Evolutionary conservation across 108 stramenopile species (phyloP), one percentile per base, ranked within the genome.

Genomic region (Skeletonema grethae): DNA sequence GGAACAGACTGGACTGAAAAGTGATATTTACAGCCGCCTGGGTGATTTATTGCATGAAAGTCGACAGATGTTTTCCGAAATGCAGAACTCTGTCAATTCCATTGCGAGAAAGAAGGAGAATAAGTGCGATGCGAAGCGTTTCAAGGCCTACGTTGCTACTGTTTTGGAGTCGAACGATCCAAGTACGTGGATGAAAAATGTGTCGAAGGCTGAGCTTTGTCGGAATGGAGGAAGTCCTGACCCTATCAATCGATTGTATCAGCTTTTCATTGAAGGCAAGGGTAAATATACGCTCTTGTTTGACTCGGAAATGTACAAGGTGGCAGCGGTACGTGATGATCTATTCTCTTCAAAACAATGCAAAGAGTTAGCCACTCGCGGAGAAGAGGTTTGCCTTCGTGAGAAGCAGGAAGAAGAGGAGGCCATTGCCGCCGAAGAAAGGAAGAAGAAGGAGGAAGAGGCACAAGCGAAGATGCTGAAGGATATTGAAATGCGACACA

Each of bases 201-300:
- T 76, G 24, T 66, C 65, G 1, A 18, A 6, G 7, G 73, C 25
- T 18, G 43, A 71, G 8, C 64, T 82, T 9, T 59, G 22, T 20
- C 22, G 57, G 46, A 34, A 74, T 18, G 82, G 82, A 36, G 82
- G 82, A 10, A 77, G 78, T 57, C 50, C 50, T 7, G 50, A 53
- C 50, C 50, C 50, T 22, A 60, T 72, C 38, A 82, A 82, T 72
- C 65, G 73, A 18, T 36, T 82, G 18, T 82, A 82, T 73, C 82
- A 82, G 46, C 82, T 82, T 11, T 78, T 73, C 15, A 78, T 78
- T 48, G 82, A 82, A 43, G 77, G 82, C 1, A 82, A 82, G 22
- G 72, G 77, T 3, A 67, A 77, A n/a, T 67, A 34, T 22, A 60
- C 41, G 11, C 73, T 82, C 13, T 13, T 73, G 50, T 43, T 82